Percentiles rank a stretch among this genome's conserved stretches.
These are phyloP conservation scores for Epichloe gansuensis DNA, from an alignment of 2,329 filamentous ascomycete species.

Conservation along the genomic window DNA sequence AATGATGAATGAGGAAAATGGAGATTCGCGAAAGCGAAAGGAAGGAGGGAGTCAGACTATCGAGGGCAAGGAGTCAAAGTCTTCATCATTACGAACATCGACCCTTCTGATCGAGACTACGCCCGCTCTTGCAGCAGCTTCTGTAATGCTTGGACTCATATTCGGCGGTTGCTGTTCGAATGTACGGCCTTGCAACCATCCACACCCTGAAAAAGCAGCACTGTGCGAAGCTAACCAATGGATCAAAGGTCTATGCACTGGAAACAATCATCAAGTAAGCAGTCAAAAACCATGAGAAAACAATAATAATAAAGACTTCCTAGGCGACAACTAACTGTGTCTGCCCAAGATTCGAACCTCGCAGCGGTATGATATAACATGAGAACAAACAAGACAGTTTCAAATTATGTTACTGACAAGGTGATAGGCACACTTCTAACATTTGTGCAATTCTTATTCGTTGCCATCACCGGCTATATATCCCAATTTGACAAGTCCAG, in stretches of 20 bases:
- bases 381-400: neutral
- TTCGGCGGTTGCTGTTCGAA: constrained; percentile 95
- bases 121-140: constrained; percentile 37
- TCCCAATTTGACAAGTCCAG: constrained; percentile 58
- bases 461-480: constrained; percentile 64
- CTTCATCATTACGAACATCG: neutral
- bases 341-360: constrained; percentile 58
- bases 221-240: constrained; percentile 1
- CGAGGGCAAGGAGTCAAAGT: neutral
- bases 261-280: constrained; percentile 89
- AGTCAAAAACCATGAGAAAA: neutral
- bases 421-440: constrained; percentile 65
- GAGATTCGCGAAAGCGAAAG: constrained; percentile 2
- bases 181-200: constrained; percentile 36
- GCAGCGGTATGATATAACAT: constrained; percentile 49
- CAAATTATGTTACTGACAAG: constrained; percentile 2
- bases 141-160: constrained; percentile 68
- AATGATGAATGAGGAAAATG: neutral
- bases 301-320: neutral
- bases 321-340: neutral
- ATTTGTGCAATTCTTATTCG: constrained; percentile 80
- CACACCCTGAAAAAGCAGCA: neutral
- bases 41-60: neutral
- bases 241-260: constrained; percentile 73
- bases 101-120: neutral